Percentiles rank a stretch among this genome's conserved stretches.
These are phyloP conservation scores for Corylus heterophylla DNA, from an alignment of 306 rosid species.

Conservation along the genomic window DNA sequence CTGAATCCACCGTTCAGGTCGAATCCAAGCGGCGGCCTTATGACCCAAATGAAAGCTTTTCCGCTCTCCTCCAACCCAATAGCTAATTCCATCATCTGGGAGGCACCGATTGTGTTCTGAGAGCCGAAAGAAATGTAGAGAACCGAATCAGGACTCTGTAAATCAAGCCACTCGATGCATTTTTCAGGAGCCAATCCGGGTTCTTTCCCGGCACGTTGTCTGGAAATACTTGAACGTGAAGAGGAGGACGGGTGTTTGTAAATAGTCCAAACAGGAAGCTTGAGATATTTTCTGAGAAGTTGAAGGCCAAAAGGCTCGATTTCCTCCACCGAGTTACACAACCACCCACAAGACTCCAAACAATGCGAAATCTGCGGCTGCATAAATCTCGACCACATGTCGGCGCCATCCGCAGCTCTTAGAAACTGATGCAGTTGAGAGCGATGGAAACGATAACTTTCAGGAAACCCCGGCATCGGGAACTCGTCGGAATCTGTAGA, in stretches of 20 bases:
- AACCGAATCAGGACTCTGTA: constrained; percentile 43
- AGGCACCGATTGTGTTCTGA: constrained; percentile 60
- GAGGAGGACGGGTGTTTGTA: neutral
- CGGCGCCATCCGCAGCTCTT: constrained; percentile 56
- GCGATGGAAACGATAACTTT: constrained; percentile 41
- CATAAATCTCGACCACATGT: constrained; percentile 57
- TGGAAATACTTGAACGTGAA: constrained; percentile 12
- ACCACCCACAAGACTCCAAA: constrained; percentile 57
- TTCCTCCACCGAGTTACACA: constrained; percentile 65
- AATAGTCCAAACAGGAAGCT: constrained; percentile 42
- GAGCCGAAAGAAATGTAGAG: constrained; percentile 81
- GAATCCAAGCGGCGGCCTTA: constrained; percentile 70
- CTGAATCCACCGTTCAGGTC: constrained; percentile 49
- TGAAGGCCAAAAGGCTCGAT: constrained; percentile 59
- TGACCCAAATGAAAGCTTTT: constrained; percentile 63
- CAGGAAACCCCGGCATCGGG: constrained; percentile 59
- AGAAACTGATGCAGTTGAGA: constrained; percentile 49
- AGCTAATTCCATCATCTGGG: constrained; percentile 75
- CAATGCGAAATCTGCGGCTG: constrained; percentile 31
- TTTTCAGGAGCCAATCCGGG: constrained; percentile 44
- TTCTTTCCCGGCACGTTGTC: constrained; percentile 46
- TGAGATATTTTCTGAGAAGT: constrained; percentile 44
- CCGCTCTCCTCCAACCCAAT: constrained; percentile 61
- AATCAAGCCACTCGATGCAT: constrained; percentile 58
- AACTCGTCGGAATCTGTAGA: constrained; percentile 47